A percentile compares a stretch with the other conserved stretches of the same genome.
phyloP scores from a whole-genome alignment of 139 green algal species.

The Chlamydomonas eustigma region DNA sequence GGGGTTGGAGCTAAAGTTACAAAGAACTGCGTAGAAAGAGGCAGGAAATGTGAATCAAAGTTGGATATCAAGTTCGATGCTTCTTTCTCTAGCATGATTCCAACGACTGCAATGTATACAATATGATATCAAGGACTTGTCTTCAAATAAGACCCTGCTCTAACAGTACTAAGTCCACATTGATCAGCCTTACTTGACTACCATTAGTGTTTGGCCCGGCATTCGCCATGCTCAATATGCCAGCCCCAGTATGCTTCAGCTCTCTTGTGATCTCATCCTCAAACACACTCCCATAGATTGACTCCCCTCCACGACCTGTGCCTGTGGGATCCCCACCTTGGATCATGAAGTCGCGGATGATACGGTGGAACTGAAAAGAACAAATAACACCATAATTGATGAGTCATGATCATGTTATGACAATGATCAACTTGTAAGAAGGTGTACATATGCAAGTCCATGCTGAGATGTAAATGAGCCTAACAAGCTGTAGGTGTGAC shows the following conservation, averaged over 20 bases:
- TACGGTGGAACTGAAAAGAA: slow-evolving; percentile 51
- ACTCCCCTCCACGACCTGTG: slow-evolving; percentile 87
- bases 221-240: slow-evolving; percentile 89
- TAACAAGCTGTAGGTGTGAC: no score
- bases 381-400: neutral
- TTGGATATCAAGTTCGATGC: no score
- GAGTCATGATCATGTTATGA: no score
- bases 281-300: slow-evolving; percentile 83
- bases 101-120: no score
- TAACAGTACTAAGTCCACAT: no score
- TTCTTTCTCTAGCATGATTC: no score
- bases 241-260: slow-evolving; percentile 82
- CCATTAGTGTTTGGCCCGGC: slow-evolving; percentile 79
- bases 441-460: no score
- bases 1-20: slow-evolving; percentile 77
- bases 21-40: slow-evolving; percentile 66
- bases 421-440: no score
- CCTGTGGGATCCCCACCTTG: slow-evolving; percentile 94
- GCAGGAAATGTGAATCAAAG: neutral
- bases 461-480: no score
- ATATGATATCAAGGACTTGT: no score
- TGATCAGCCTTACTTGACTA: slow-evolving; percentile 48
- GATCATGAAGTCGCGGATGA: slow-evolving; percentile 63
- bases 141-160: no score
- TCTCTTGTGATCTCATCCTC: slow-evolving; percentile 69